Conservation (phyloP, 352 stramenopile genomes). For the Phytophthora multivora region DNA sequence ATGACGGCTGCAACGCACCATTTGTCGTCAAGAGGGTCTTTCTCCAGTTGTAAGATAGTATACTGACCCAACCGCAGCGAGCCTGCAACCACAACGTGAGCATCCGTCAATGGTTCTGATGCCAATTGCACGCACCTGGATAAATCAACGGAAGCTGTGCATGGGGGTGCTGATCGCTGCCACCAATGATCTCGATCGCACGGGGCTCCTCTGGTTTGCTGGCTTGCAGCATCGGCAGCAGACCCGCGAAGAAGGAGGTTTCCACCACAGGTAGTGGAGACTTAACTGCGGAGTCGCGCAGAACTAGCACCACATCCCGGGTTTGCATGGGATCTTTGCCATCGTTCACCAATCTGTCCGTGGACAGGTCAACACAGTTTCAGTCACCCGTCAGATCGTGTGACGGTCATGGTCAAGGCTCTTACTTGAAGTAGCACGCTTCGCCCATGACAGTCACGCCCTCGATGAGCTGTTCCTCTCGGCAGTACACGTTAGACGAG, state of each 20-base stretch:
- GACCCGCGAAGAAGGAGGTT: conserved; percentile 40
- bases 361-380: not conserved
- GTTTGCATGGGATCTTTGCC: conserved; percentile 58
- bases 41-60: conserved; percentile 72
- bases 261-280: conserved; percentile 44
- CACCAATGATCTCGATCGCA: conserved; percentile 64
- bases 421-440: conserved; percentile 64
- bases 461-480: conserved; percentile 44
- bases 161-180: conserved; percentile 48
- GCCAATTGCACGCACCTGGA: conserved; percentile 43
- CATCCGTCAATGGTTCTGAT: conserved; percentile 1
- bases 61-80: conserved; percentile 75
- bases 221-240: conserved; percentile 41
- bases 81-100: conserved; percentile 33
- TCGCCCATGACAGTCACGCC: conserved; percentile 57
- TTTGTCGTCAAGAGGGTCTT: conserved; percentile 47
- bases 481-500: conserved; percentile 74
- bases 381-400: not conserved
- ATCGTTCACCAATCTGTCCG: conserved; percentile 55
- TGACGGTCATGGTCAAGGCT: not conserved
- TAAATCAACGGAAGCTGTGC: conserved; percentile 59
- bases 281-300: conserved; percentile 56
- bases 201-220: conserved; percentile 29
- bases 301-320: conserved; percentile 63
- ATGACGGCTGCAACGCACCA: conserved; percentile 56